Evolutionary conservation across 2,329 filamentous ascomycete species (phyloP), one percentile per base, ranked within the genome.

Genomic region (Talaromyces sp.): DNA sequence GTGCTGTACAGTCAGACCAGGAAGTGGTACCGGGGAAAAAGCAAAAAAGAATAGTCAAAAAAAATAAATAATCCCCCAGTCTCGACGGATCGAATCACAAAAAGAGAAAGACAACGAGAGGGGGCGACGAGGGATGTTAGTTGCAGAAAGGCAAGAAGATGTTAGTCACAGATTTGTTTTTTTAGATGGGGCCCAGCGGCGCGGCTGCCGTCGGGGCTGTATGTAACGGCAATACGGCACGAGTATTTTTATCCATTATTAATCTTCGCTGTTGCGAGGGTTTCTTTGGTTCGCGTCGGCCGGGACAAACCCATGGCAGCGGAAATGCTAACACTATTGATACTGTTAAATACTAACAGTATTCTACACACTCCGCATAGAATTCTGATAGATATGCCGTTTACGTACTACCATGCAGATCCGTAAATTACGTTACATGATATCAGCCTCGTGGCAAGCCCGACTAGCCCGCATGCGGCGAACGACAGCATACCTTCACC

Each of bases 151-250:
- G 17, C 19, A 56, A 54, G 57, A 60, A 60, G 57, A 46, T 64
- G 63, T 64, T 64, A 64, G 63, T 64, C 63, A 64, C 59, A 63
- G 63, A 63, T 60, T 60, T 19, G 26, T 26, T 41, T 26, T 41
- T 60, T 56, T 61, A 57, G 63, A 52, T 43, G n/a, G 41, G 48
- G 26, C 43, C 17, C 41, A 35, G 50, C 55, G 24, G 48, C 48
- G 54, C 54, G 54, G 54, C 35, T 56, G 35, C 54, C 54, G 54
- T 56, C 54, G 54, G 54, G 27, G 31, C 1, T 9, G 41, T 4
- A 46, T 21, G 38, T 43, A 43, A 43, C 41, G 41, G 41, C 17
- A 21, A 46, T 46, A 46, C 41, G 41, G 41, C 10, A 11, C n/a
- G 32, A 1, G 32, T 35, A 35, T 35, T 35, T 32, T 35, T 7